Base-by-base conservation (phyloP, 2,329 filamentous ascomycete genomes). In the Helicocarpus griseus region DNA sequence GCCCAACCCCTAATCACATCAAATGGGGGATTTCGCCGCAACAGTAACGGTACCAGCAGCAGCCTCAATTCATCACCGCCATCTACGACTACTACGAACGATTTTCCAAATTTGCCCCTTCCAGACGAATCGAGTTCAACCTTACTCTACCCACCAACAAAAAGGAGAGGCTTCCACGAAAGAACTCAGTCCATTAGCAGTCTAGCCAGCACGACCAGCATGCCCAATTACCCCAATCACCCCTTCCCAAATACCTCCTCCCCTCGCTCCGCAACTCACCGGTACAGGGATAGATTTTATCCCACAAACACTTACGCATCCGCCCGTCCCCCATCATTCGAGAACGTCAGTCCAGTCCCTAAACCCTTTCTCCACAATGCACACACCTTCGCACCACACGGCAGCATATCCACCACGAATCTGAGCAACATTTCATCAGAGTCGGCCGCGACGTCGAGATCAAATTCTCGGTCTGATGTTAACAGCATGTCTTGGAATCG, bases 161-260 rank as follows among this genome's bases (percentile, higher is more conserved):
- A 44, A 44, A 29, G 41, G 29, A 44, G 41, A 35, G 50, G 13
- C 14, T 33, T 40, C 13, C 53, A 51, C 43, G 50, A 48, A 43
- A 36, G 51, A 14, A 52, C 51, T 14, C 51, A 48, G 22, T 58
- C 56, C 11, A 54, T 58, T 28, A 56, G 49, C 43, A 58, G 56
- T 47, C 52, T 54, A 33, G 49, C 54, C 8, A 58, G 56, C 44
- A 54, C 39, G 11, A 52, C 50, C 17, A 58, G 56, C 49, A 56
- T 56, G 46, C 51, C 54, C 51, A 54, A 49, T 22, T 17, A 52
- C n/a, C 51, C 54, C 51, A 54, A 49, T 22, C 14, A 52, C n/a
- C 53, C 54, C 2, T 24, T 48, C 3, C 49, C 53, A 14, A 54
- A 58, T n/a, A 49, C 45, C 35, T 35, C 49, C 11, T 54, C 54